Base-by-base conservation (phyloP, 2,329 filamentous ascomycete genomes). In the Alternaria rosae region DNA sequence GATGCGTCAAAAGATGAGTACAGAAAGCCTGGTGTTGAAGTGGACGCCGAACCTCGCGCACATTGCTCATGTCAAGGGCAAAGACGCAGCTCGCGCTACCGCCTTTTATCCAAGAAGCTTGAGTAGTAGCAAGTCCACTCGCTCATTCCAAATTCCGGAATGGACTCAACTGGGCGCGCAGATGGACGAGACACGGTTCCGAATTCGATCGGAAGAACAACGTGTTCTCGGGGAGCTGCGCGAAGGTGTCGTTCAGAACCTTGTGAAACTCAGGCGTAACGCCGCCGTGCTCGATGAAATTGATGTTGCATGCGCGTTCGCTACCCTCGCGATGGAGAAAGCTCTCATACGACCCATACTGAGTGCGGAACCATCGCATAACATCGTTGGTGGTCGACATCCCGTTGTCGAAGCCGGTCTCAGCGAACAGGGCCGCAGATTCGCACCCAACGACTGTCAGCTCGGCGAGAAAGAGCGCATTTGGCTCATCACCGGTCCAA, bases 271-370 rank as follows among this genome's bases (percentile, higher is more conserved):
- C 13, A 90, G 95, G 6, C 91, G 91, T 59, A 98, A 97, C 78
- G 94, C 94, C 11, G 86, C 88, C n/a, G 91, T 97, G 1, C 87
- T 99, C 20, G 94, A 98, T 76, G 94, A 97, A 78, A 87, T 99
- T 9, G 95, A 99, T 79, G 91, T 99, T 38, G 88, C 91, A 3
- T 92, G 92, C 57, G 93, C 93, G 0, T 97, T 97, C 74, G 93
- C 95, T 3, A 85, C 84, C 5, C 85, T 98, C 3, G 94, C 95
- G 2, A 78, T 84, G 23, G 92, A 97, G 75, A 89, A 92, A 65
- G 82, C 85, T 48, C 88, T 95, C 69, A 85, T 89, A 1, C 87
- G 94, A 0, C 95, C 95, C 0, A 80, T 89, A 2, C 79, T 99
- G 30, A 91, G 91, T 71, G 82, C 85, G 5, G 76, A 74, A 15